Conservation (phyloP, 169 alveolate genomes). For the Plasmodium vivax region DNA sequence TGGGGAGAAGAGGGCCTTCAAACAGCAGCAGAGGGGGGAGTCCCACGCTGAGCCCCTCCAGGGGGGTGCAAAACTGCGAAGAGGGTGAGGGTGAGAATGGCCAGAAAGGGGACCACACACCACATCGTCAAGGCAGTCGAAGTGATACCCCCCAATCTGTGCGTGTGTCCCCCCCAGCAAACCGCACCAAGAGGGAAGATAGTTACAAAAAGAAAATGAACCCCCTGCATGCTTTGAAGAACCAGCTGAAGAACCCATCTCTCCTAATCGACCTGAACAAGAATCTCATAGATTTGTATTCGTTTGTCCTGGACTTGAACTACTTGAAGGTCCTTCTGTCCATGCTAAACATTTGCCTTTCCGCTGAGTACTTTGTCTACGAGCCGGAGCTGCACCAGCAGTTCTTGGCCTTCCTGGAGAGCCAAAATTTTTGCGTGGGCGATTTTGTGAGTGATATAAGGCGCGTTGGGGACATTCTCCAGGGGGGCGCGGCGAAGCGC, state of each 20-base stretch:
- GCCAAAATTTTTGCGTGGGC: conserved; percentile 8
- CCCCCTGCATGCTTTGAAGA: conserved; percentile 5
- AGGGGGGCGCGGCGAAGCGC: neutral
- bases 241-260: conserved; percentile 7
- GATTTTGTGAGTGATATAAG: conserved; percentile 19
- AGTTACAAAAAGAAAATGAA: neutral
- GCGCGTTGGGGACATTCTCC: neutral
- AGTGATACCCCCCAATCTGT: neutral
- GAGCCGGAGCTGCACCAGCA: conserved; percentile 6
- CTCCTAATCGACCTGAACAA: conserved; percentile 26
- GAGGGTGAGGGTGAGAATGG: neutral
- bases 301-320: conserved; percentile 6
- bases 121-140: neutral
- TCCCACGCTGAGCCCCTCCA: neutral
- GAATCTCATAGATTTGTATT: conserved; percentile 21
- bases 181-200: neutral
- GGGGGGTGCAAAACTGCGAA: neutral
- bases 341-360: conserved; percentile 37
- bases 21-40: neutral
- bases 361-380: conserved; percentile 60
- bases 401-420: conserved; percentile 19
- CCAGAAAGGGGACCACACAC: neutral
- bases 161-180: neutral
- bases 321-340: conserved; percentile 37
- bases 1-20: neutral